Percentiles rank a stretch among this genome's conserved stretches.
Conservation (phyloP, 2,329 filamentous ascomycete genomes). For the Tolypocladium pustulatum region DNA sequence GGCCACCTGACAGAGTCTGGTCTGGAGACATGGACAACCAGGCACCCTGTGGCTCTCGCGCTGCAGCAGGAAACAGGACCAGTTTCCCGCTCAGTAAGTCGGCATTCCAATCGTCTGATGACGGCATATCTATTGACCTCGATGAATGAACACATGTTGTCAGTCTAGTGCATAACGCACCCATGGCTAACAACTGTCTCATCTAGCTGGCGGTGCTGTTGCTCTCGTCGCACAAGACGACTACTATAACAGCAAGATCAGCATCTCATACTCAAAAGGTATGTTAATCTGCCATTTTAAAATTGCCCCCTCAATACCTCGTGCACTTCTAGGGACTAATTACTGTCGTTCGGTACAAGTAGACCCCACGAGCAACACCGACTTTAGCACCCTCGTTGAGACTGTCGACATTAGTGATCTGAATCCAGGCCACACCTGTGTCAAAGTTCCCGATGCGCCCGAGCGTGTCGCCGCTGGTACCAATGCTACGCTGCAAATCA, state of each 20-base stretch:
- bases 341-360: neutral
- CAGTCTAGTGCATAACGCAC: neutral
- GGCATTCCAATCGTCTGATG: neutral
- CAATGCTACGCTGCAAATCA: conserved; percentile 38
- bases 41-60: conserved; percentile 39
- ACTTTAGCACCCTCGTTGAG: conserved; percentile 27
- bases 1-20: conserved; percentile 43
- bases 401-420: conserved; percentile 25
- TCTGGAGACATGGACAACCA: conserved; percentile 36
- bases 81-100: conserved; percentile 36
- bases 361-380: conserved; percentile 28
- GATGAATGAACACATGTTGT: neutral
- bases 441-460: conserved; percentile 24
- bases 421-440: conserved; percentile 35
- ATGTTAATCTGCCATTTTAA: conserved; percentile 7
- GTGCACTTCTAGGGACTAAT: too few relatives aligned
- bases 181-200: neutral
- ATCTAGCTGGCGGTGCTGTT: conserved; percentile 35
- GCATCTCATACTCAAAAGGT: conserved; percentile 40
- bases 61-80: conserved; percentile 28
- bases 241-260: conserved; percentile 37
- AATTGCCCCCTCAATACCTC: too few relatives aligned
- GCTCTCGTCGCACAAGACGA: conserved; percentile 42
- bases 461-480: conserved; percentile 23
- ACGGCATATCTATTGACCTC: neutral